Conservation (phyloP, 768 basidiomycete genomes). For the Pulveroboletus sp. region DNA sequence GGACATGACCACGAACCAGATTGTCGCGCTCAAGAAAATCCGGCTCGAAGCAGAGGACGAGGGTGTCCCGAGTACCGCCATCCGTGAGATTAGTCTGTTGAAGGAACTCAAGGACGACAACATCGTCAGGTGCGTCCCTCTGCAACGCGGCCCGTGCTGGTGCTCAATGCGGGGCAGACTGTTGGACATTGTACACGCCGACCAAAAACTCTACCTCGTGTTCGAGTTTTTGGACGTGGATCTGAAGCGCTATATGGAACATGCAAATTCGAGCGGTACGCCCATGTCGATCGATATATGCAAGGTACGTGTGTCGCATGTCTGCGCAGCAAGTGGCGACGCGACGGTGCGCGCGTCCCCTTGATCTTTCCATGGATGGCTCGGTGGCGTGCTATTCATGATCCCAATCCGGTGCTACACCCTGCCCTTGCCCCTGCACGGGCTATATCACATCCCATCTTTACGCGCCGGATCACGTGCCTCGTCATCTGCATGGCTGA, state of each 20-base stretch:
- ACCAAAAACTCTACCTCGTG: slow-evolving; percentile 96
- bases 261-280: slow-evolving; percentile 64
- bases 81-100: slow-evolving; percentile 94
- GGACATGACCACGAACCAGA: slow-evolving; percentile 71
- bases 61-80: slow-evolving; percentile 96
- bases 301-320: slow-evolving; percentile 59
- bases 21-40: slow-evolving; percentile 99
- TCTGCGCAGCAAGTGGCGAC: slow-evolving; percentile 4
- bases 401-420: background rate
- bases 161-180: slow-evolving; percentile 51
- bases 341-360: slow-evolving; percentile 1
- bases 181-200: slow-evolving; percentile 94
- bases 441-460: too few relatives aligned
- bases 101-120: slow-evolving; percentile 97
- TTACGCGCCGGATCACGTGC: slow-evolving; percentile 33
- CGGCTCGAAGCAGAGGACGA: slow-evolving; percentile 97
- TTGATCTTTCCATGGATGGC: slow-evolving; percentile 10
- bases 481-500: slow-evolving; percentile 1
- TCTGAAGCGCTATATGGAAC: slow-evolving; percentile 95
- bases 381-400: background rate
- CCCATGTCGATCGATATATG: slow-evolving; percentile 72
- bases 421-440: too few relatives aligned
- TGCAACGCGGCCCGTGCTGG: background rate
- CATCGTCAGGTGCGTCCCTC: slow-evolving; percentile 71
- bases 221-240: slow-evolving; percentile 98